Evolutionary conservation across 1,284 basidiomycete genomes (phyloP), one percentile per base, ranked within the genome.

Genomic region (Thecaphora thlaspeos): DNA sequence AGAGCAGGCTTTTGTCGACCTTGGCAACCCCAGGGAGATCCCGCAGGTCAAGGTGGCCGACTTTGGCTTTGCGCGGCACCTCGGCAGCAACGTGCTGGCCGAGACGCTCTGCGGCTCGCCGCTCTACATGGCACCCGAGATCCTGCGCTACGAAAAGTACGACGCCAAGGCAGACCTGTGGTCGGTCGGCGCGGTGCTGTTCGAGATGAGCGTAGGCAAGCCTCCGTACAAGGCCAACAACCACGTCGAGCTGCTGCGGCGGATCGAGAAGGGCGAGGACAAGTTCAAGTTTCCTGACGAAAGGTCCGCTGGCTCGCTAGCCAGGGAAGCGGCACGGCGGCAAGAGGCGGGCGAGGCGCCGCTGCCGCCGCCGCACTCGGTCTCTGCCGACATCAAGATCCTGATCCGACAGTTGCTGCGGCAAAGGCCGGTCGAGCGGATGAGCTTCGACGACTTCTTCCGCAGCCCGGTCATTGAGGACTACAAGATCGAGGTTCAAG

Each of bases 81-180:
- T 99, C 8, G 91, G 93, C 0, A 89, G 88, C 42, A 87, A 91
- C 4, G 88, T 91, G 81, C 86, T 98, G 84, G 95, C 94, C 10
- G 94, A 98, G 80, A 99, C 94, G 2, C 82, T 99, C 0, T 99
- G 94, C 76, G 94, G 95, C 9, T 96, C 92, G 19, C 94, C 95
- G 42, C 81, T 99, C 28, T 99, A 99, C 80, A 99, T 98, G 94
- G 94, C 95, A 0, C 94, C 94, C 0, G 94, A 99, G 80, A 98
- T 99, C 63, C 81, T 99, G 18, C 86, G 90, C 19, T 96, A 96
- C 78, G 89, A 98, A 80, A 95, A 94, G 79, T 97, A 99, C 79
- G 92, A 96, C 77, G 92, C 92, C 22, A 96, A 93, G 77, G 94
- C 91, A 1, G 94, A 99, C 76, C 82, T 99, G 1, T 99, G 94